phyloP scores from a whole-genome alignment of 2,329 filamentous ascomycete genomes.

The Trichophyton rubrum region DNA sequence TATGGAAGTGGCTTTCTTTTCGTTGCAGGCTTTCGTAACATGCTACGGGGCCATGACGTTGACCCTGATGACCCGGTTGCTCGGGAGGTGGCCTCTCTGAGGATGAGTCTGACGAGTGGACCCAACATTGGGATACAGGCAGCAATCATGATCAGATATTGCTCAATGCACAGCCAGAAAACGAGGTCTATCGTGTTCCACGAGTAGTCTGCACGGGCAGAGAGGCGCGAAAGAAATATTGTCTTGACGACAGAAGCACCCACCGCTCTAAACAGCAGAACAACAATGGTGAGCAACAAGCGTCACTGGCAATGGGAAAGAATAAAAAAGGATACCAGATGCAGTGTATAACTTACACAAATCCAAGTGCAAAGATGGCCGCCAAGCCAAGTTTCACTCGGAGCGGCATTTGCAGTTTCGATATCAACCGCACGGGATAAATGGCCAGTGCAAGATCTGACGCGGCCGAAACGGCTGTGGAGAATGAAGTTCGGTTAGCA shows the following conservation, averaged over 20 bases:
- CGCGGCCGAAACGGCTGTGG: constrained; percentile 7
- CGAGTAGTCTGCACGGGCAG: constrained; percentile 8
- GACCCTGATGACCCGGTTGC: not conserved
- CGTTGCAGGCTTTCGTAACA: not conserved
- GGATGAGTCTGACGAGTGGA: constrained; percentile 5
- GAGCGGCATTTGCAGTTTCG: constrained; percentile 6
- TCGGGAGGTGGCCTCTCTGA: not conserved
- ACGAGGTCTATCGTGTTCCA: constrained; percentile 8
- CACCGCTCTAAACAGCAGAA: not conserved
- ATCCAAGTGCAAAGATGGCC: constrained; percentile 6
- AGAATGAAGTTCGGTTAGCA: not conserved
- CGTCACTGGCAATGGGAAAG: not conserved
- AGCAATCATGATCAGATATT: constrained; percentile 12
- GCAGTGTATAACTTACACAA: constrained; percentile 4
- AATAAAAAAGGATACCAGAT: not conserved
- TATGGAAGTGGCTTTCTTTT: not conserved
- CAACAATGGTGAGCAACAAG: not conserved
- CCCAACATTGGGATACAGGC: constrained; percentile 10
- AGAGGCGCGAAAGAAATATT: constrained; percentile 5
- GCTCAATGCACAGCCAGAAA: constrained; percentile 8
- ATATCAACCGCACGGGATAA: constrained; percentile 9
- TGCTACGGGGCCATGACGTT: not conserved
- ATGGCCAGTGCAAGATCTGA: constrained; percentile 10
- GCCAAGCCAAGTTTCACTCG: constrained; percentile 6
- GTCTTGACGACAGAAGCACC: constrained; percentile 10